Percentiles rank a stretch among this genome's conserved stretches.
Evolutionary conservation across 1,284 basidiomycete species (phyloP).

Genomic region (Flammula alnicola): DNA sequence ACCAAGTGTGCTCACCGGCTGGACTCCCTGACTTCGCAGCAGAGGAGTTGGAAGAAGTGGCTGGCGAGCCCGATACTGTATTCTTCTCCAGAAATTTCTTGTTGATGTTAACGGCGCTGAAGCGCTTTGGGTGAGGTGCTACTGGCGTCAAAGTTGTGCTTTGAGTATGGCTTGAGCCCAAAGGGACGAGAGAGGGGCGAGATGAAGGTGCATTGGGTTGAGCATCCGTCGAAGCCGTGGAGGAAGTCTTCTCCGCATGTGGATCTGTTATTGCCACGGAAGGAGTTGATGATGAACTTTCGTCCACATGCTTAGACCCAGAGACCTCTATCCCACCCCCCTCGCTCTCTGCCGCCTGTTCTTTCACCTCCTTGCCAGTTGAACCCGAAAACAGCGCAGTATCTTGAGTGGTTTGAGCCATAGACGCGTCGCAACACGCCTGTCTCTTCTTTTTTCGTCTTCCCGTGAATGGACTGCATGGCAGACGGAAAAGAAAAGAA

Average conservation of each 20-base stretch:
- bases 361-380: conserved; percentile 47
- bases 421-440: conserved; percentile 79
- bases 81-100: conserved; percentile 94
- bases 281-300: conserved; percentile 25
- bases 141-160: conserved; percentile 33
- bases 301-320: conserved; percentile 21
- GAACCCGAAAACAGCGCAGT: conserved; percentile 46
- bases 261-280: conserved; percentile 24
- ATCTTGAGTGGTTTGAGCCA: conserved; percentile 66
- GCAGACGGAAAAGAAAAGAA: conserved; percentile 8
- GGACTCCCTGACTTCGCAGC: conserved; percentile 53
- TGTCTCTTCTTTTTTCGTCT: conserved; percentile 36
- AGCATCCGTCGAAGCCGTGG: conserved; percentile 23
- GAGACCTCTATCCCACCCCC: conserved; percentile 27
- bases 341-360: conserved; percentile 31
- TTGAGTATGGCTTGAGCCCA: conserved; percentile 39
- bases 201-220: conserved; percentile 26
- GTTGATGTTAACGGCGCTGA: conserved; percentile 87
- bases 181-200: conserved; percentile 47
- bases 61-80: conserved; percentile 50
- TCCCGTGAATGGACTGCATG: conserved; percentile 29
- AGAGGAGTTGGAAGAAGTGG: conserved; percentile 43
- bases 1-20: conserved; percentile 47
- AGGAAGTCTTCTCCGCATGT: conserved; percentile 23
- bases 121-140: conserved; percentile 77